Conservation (phyloP, 768 basidiomycete genomes). For the Tephrocybe sp. region DNA sequence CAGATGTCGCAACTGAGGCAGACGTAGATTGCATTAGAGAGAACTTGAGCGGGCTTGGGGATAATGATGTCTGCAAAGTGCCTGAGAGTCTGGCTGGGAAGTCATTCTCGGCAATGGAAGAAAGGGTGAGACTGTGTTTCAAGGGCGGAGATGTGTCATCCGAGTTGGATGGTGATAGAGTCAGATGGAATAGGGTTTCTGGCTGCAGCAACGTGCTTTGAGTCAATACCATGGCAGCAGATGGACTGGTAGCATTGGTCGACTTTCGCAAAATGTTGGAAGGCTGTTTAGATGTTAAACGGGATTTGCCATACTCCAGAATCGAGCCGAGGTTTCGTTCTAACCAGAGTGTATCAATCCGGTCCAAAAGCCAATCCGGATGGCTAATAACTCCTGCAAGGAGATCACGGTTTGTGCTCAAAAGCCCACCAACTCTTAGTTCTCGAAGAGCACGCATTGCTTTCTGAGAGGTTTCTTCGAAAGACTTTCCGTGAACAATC, state of each 20-base stretch:
- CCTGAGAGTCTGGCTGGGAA: slow-evolving; percentile 35
- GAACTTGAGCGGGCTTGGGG: slow-evolving; percentile 26
- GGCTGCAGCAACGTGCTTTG: slow-evolving; percentile 27
- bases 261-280: background rate
- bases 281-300: background rate
- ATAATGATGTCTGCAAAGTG: slow-evolving; percentile 29
- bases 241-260: background rate
- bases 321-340: slow-evolving; percentile 27
- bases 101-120: slow-evolving; percentile 30
- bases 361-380: slow-evolving; percentile 26
- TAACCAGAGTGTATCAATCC: slow-evolving; percentile 35
- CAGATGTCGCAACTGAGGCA: slow-evolving; percentile 20
- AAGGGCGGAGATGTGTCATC: background rate
- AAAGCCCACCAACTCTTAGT: slow-evolving; percentile 66
- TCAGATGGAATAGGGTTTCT: slow-evolving; percentile 33
- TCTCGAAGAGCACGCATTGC: slow-evolving; percentile 81
- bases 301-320: slow-evolving; percentile 16
- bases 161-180: slow-evolving; percentile 15
- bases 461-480: slow-evolving; percentile 81
- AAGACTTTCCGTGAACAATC: slow-evolving; percentile 73
- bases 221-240: background rate
- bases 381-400: slow-evolving; percentile 30
- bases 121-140: slow-evolving; percentile 31
- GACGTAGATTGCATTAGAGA: slow-evolving; percentile 30
- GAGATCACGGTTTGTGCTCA: slow-evolving; percentile 30